Percentiles rank a stretch among this genome's conserved stretches.
phyloP scores from a whole-genome alignment of 176 grass and related monocot species.

The Eragrostis curvula region DNA sequence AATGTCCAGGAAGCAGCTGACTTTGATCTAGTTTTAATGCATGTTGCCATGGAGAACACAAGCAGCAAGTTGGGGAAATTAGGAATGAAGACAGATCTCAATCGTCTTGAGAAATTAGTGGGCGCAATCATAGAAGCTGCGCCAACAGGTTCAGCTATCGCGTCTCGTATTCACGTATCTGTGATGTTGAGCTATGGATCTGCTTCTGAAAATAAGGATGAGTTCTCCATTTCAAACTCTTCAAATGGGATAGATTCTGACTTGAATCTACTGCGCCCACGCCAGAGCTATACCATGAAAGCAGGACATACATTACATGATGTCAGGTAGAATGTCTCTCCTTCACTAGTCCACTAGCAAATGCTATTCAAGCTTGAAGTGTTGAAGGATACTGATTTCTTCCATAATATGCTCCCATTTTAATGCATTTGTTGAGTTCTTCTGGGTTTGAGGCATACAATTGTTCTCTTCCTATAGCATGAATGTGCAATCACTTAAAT shows the following conservation, averaged over 20 bases:
- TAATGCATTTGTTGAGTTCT: neutral
- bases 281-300: slow-evolving; percentile 94
- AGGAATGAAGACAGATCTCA: slow-evolving; percentile 51
- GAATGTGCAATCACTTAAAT: neutral
- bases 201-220: slow-evolving; percentile 47
- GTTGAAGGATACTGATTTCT: neutral
- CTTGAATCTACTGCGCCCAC: slow-evolving; percentile 66
- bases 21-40: slow-evolving; percentile 81
- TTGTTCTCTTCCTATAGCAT: neutral
- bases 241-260: slow-evolving; percentile 62
- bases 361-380: neutral
- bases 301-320: slow-evolving; percentile 66
- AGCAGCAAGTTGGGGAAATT: slow-evolving; percentile 55
- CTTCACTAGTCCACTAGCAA: neutral
- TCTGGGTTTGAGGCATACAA: neutral
- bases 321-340: slow-evolving; percentile 61
- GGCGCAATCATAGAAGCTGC: slow-evolving; percentile 58
- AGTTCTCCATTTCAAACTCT: slow-evolving; percentile 40
- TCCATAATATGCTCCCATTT: neutral
- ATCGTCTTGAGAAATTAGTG: slow-evolving; percentile 78
- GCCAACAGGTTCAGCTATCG: slow-evolving; percentile 52
- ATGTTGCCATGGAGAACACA: slow-evolving; percentile 60
- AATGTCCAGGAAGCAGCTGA: slow-evolving; percentile 66
- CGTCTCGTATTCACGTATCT: slow-evolving; percentile 70
- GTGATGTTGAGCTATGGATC: slow-evolving; percentile 78